Evolutionary conservation across 441 rosid genomes (phyloP), one percentile per base, ranked within the genome.

Genomic region (Macaranga tanarius): DNA sequence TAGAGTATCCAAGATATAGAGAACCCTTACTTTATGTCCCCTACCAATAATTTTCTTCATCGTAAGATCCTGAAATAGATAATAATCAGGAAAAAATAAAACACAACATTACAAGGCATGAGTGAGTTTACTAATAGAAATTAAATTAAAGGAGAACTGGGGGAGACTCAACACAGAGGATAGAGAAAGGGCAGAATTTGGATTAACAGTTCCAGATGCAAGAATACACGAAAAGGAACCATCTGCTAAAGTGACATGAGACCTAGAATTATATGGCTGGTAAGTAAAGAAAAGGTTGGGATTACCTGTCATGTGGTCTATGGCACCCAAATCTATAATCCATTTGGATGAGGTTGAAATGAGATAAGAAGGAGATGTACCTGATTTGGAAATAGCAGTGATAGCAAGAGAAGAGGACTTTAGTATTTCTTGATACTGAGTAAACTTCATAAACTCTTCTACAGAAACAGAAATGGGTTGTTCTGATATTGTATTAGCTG

Each of bases 241-340:
- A 62, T 62, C 23, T 15, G 11, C 50, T 20, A 62, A 42, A 31
- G 67, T 62, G 12, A 62, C 25, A 42, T 7, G 12, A 42, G 67
- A 16, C 6, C 2, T 5, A 17, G 47, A 31, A 13, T 5, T 16
- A 13, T 31, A 2, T 34, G 67, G 19, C 13, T 62, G n/a, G 38
- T 34, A 62, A 15, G 50, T 62, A 31, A 2, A 62, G 17, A 62
- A 62, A 0, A 62, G 67, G 34, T 23, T 62, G 12, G 47, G 17
- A 19, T 62, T 62, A 62, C 67, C 20, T 62, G 20, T 62, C 67
- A 38, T 62, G n/a, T 38, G 12, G 38, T 62, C 4, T 62, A 48
- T 38, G 67, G 67, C 67, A 34, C 67, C 23, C 13, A 4, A 62
- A 22, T 62, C 50, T 0, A 62, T 62, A 47, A 34, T 22, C 67